These are phyloP conservation scores for Albugo candida DNA, from an alignment of 352 stramenopile genomes.

Conservation along the genomic window DNA sequence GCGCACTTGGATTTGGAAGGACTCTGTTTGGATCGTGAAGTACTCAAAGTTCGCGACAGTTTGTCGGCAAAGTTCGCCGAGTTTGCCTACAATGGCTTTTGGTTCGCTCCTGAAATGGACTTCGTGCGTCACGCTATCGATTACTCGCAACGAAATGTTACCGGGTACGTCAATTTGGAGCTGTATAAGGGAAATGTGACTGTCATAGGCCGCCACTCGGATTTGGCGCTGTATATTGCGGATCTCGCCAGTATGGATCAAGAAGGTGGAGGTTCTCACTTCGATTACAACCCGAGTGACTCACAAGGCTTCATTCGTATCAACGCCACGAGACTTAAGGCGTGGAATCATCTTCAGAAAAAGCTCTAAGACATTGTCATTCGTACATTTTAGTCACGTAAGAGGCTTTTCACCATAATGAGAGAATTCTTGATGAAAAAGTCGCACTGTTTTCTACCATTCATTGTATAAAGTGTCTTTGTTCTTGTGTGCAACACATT, in stretches of 20 bases:
- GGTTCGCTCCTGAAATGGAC: constrained; percentile 99
- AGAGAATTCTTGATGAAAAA: too few species aligned
- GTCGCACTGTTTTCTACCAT: too few species aligned
- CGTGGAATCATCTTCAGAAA: constrained; percentile 36
- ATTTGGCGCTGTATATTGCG: constrained; percentile 91
- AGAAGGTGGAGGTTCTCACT: constrained; percentile 86
- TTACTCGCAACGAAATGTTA: constrained; percentile 89
- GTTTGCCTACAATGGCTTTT: constrained; percentile 98
- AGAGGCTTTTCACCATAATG: too few species aligned
- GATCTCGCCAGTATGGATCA: constrained; percentile 98
- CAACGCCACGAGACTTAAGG: constrained; percentile 95
- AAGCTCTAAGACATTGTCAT: neutral
- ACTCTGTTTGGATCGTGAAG: constrained; percentile 94
- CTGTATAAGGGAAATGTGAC: constrained; percentile 98
- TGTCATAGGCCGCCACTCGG: constrained; percentile 79
- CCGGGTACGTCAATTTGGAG: constrained; percentile 85
- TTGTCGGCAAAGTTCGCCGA: constrained; percentile 91
- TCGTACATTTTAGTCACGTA: neutral
- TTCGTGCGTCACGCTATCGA: constrained; percentile 91
- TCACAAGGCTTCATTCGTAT: constrained; percentile 98
- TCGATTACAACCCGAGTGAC: constrained; percentile 97
- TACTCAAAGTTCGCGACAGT: constrained; percentile 86
- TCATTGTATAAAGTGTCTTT: too few species aligned
- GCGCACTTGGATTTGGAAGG: constrained; percentile 87
- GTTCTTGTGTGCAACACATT: too few species aligned